These are phyloP conservation scores for Vitis labrusca DNA, from an alignment of 164 flowering plant genomes.

Conservation along the genomic window DNA sequence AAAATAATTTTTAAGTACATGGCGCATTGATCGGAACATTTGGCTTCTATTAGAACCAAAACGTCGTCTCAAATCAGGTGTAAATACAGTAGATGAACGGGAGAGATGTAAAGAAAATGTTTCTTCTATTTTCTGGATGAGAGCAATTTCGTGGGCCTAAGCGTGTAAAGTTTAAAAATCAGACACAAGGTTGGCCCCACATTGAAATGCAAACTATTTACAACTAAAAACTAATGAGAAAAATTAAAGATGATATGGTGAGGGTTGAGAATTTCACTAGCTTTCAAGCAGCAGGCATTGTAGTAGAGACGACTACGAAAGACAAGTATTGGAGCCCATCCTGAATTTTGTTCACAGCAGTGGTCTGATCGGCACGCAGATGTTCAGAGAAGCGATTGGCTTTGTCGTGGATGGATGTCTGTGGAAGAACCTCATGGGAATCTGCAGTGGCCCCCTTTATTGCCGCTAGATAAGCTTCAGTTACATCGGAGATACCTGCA, in stretches of 20 bases:
- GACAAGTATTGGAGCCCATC: conserved; percentile 83
- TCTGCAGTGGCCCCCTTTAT: conserved; percentile 54
- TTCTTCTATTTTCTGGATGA: too few relatives aligned
- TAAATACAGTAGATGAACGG: too few relatives aligned
- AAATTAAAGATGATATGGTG: not conserved
- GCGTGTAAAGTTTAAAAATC: too few relatives aligned
- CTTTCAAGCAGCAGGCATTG: conserved; percentile 60
- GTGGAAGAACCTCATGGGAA: conserved; percentile 37
- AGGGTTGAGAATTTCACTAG: conserved; percentile 1
- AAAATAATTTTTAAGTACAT: too few relatives aligned
- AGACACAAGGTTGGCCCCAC: too few relatives aligned
- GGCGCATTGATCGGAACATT: too few relatives aligned
- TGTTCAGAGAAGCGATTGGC: conserved; percentile 55
- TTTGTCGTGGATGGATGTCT: conserved; percentile 65
- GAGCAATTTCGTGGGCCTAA: too few relatives aligned
- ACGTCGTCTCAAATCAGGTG: too few relatives aligned
- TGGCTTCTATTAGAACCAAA: too few relatives aligned
- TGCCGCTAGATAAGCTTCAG: conserved; percentile 73
- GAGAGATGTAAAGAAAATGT: too few relatives aligned
- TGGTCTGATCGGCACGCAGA: conserved; percentile 55
- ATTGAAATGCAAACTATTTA: conserved; percentile 11
- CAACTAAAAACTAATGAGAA: not conserved
- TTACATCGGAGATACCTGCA: conserved; percentile 84
- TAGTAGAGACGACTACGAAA: conserved; percentile 67
- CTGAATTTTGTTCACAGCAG: conserved; percentile 69